Base-by-base conservation (phyloP, 805 yeast species). In the Saccharomycopsis sp. region DNA sequence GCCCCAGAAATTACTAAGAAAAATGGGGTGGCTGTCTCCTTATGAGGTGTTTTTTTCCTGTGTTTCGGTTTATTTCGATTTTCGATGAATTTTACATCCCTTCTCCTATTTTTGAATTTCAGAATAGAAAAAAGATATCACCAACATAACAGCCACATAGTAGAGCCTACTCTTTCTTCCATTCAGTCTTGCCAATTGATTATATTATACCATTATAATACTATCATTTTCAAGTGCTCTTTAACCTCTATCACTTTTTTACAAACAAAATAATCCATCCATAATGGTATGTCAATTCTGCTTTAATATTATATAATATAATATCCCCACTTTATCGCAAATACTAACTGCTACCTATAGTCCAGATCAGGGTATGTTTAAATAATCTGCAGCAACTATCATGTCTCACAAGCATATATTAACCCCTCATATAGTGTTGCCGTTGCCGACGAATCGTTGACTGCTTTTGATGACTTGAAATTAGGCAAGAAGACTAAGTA, bases 401-500 rank as follows among this genome's bases (percentile, higher is more conserved):
- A 5, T 24, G 3, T 52, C 41, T n/a, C 17, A 47, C 52, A 47
- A 47, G n/a, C 44, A n/a, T 12, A 9, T 53, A 56, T 47, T 38
- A 56, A 52, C 56, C n/a, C 38, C 38, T 60, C 17, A 24, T 60
- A 59, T 63, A 85, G 94, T 78, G 93, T 87, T 71, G 85, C 89
- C 65, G 89, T 87, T 68, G 84, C 87, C 68, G 94, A 93, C 74
- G 97, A 91, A 72, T 90, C 97, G 65, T 81, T 93, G 72, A 78
- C 83, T 66, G 96, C 97, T 60, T 94, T 92, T 86, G 90, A 93
- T 73, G 97, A 92, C 71, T 84, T 94, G 76, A 94, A 94, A 80
- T 82, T 93, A 72, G 97, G 97, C 67, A 89, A 89, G 78, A 88
- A 88, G 78, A 78, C 75, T 78, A 93, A 88, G 79, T 94, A 80